Evolutionary conservation across 441 rosid species (phyloP).

Genomic region (Macaranga tanarius): DNA sequence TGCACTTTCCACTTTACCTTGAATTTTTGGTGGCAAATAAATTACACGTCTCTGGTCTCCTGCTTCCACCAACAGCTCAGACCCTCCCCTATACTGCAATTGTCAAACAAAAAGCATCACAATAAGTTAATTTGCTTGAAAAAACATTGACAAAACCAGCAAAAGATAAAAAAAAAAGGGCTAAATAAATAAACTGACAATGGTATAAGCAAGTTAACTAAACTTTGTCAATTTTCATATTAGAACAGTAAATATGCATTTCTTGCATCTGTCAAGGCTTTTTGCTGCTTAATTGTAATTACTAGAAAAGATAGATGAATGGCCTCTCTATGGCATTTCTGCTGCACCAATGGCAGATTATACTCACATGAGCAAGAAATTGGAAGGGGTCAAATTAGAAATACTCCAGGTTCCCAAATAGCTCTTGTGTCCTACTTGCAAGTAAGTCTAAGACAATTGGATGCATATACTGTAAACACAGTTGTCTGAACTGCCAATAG

Average conservation of each 20-base stretch:
- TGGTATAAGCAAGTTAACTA: neutral
- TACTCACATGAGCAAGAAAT: neutral
- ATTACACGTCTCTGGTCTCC: slow-evolving; percentile 91
- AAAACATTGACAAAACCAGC: neutral
- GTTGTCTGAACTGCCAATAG: neutral
- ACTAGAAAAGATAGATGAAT: neutral
- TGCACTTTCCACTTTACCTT: slow-evolving; percentile 89
- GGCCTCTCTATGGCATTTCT: neutral
- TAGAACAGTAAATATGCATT: neutral
- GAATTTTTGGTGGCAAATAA: slow-evolving; percentile 58
- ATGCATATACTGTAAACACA: too few relatives aligned
- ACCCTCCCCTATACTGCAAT: slow-evolving; percentile 88
- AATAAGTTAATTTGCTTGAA: slow-evolving; percentile 8
- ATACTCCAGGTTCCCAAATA: neutral
- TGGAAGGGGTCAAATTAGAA: neutral
- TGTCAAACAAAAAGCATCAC: slow-evolving; percentile 21
- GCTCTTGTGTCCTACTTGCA: neutral
- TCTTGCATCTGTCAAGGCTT: neutral
- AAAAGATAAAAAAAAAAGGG: neutral
- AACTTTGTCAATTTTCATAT: neutral
- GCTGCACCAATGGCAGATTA: too few relatives aligned
- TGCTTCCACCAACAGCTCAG: slow-evolving; percentile 85
- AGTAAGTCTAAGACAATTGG: too few relatives aligned
- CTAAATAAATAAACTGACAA: too few relatives aligned
- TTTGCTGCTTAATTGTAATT: neutral